Percentiles rank a stretch among this genome's conserved stretches.
Conservation (phyloP, 257 asterid species). For the Jasminum sambac region DNA sequence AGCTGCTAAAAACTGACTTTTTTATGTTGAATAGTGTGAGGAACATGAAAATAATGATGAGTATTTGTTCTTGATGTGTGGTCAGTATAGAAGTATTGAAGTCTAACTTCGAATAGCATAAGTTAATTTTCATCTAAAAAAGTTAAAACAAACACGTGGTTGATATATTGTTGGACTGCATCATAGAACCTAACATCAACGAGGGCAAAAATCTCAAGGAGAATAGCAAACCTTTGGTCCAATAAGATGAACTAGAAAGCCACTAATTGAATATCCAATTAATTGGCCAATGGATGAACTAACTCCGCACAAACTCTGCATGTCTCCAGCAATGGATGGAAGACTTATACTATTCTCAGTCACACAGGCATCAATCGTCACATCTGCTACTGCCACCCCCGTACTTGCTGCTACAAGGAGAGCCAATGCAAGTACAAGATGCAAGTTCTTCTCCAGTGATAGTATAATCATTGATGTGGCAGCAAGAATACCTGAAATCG, state of each 20-base stretch:
- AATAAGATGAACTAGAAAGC: conserved; percentile 65
- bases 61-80: no score
- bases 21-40: no score
- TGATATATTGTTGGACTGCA: background rate
- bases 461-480: conserved; percentile 48
- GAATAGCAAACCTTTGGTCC: conserved; percentile 59
- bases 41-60: no score
- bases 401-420: conserved; percentile 76
- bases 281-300: conserved; percentile 83
- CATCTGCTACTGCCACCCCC: conserved; percentile 88
- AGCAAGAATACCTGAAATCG: conserved; percentile 48
- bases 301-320: conserved; percentile 87
- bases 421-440: conserved; percentile 63
- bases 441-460: conserved; percentile 47
- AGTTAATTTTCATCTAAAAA: no score
- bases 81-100: no score
- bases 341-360: conserved; percentile 80
- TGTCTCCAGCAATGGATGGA: conserved; percentile 89
- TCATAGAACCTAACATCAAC: background rate
- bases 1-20: no score
- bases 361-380: conserved; percentile 92
- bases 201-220: background rate
- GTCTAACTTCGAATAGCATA: no score
- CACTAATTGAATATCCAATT: conserved; percentile 70
- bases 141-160: no score